Conservation (phyloP, 2,329 filamentous ascomycete genomes). For the Talaromyces sp. region DNA sequence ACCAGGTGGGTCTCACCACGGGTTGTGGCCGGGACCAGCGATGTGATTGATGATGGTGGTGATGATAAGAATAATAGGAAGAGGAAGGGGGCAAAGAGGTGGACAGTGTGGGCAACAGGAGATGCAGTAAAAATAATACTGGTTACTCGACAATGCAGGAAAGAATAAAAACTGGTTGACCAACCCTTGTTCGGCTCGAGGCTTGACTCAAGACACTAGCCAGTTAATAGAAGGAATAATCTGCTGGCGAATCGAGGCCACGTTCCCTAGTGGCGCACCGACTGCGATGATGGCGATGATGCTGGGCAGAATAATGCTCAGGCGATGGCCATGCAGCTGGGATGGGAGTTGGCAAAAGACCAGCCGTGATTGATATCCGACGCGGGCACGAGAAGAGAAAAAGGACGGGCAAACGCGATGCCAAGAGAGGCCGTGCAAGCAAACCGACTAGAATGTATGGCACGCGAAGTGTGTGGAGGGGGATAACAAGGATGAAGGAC, state of each 20-base stretch:
- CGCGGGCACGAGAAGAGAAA: conserved; percentile 16
- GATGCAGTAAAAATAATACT: background rate
- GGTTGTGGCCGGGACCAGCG: background rate
- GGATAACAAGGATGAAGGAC: conserved; percentile 5
- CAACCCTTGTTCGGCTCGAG: background rate
- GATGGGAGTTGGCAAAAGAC: background rate
- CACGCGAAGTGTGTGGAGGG: background rate
- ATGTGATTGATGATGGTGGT: conserved; percentile 13
- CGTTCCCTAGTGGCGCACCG: background rate
- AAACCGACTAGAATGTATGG: background rate
- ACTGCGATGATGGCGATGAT: background rate
- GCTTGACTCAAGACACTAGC: background rate
- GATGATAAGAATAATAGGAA: conserved; percentile 7
- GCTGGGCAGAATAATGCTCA: background rate
- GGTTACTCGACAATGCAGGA: background rate
- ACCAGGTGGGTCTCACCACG: background rate
- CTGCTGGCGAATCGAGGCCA: background rate
- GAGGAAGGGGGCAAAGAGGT: conserved; percentile 8
- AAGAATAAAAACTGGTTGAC: background rate
- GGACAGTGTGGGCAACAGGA: background rate
- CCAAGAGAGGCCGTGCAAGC: background rate
- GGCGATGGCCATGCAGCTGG: background rate
- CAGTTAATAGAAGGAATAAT: background rate
- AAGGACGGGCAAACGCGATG: conserved; percentile 9
- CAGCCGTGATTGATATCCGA: conserved; percentile 13